Base-by-base conservation (phyloP, 2,329 filamentous ascomycete species). In the Phialocephala subalpina region DNA sequence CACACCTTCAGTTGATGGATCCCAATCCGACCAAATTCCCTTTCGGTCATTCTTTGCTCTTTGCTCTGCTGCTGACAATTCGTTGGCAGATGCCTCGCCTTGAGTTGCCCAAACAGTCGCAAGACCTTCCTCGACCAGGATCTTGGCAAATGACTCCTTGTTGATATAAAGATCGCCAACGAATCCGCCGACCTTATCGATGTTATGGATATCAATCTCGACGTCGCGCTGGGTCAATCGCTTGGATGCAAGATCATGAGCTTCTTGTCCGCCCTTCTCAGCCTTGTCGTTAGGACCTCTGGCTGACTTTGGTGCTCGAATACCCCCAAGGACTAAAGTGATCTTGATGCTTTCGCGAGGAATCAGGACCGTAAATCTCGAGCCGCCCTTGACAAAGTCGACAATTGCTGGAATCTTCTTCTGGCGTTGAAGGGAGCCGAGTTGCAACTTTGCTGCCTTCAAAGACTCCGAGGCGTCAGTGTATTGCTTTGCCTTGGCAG, bases 341-440 rank as follows among this genome's bases (percentile, higher is more conserved):
- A 99, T 84, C 83, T 97, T 98, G 76, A 95, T 90, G 74, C 93
- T 94, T 77, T 99, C 96, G 40, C 94, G 91, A 56, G 96, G 95
- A 58, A 99, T 89, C 11, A 99, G 83, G 40, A 99, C 85, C 29
- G 93, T 97, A 80, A 98, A 99, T 72, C 96, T 89, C 47, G 94
- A 97, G 35, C 92, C 96, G n/a, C 94, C 92, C 81, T 98, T 97
- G 83, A 97, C 96, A 78, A 97, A 99, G 79, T 99, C 96, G 49
- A 99, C 94, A 72, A 99, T 86, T 12, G 92, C 96, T 8, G 96
- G 94, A 3, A 98, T 90, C 79, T 92, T 95, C 84, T 93, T 95
- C 79, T 97, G 94, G 62, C 95, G 89, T 68, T 96, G 92, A 36
- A 99, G 86, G 25, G 93, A 90, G 12, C 92, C 92, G 42, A 97